Evolutionary conservation across 169 alveolate species (phyloP).

Genomic region (Hepatocystis sp.): DNA sequence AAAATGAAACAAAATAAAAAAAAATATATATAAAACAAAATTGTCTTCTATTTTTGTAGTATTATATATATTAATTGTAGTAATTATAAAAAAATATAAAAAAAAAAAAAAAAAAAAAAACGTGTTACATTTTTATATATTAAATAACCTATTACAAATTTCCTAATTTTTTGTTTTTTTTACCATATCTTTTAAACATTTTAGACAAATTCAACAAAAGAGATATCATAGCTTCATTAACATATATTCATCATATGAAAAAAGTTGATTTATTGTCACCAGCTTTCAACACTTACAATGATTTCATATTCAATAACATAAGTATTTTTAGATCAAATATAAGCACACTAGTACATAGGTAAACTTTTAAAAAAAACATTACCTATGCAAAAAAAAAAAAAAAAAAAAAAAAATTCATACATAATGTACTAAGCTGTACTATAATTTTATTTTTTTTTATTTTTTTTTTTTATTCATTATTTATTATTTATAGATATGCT

Average conservation of each 20-base stretch:
- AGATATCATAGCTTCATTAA: constrained; percentile 72
- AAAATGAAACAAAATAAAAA: too few relatives aligned
- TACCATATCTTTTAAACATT: constrained; percentile 18
- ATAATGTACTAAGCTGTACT: background rate
- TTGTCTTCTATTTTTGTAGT: too few relatives aligned
- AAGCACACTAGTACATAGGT: constrained; percentile 76
- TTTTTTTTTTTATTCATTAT: constrained; percentile 3
- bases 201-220: constrained; percentile 65
- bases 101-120: too few relatives aligned
- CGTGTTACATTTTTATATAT: constrained; percentile 11
- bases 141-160: background rate
- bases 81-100: too few relatives aligned
- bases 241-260: constrained; percentile 72
- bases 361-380: constrained; percentile 3
- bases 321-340: constrained; percentile 69
- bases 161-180: background rate
- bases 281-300: constrained; percentile 53
- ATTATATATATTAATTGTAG: too few relatives aligned
- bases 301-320: constrained; percentile 61
- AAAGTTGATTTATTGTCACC: constrained; percentile 70
- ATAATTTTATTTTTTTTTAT: constrained; percentile 17
- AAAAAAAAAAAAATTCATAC: background rate
- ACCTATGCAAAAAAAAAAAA: constrained; percentile 9
- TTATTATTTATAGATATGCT: constrained; percentile 31
- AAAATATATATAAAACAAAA: too few relatives aligned